phyloP scores from a whole-genome alignment of 2,329 filamentous ascomycete species.

The Cadophora luteo-olivacea region DNA sequence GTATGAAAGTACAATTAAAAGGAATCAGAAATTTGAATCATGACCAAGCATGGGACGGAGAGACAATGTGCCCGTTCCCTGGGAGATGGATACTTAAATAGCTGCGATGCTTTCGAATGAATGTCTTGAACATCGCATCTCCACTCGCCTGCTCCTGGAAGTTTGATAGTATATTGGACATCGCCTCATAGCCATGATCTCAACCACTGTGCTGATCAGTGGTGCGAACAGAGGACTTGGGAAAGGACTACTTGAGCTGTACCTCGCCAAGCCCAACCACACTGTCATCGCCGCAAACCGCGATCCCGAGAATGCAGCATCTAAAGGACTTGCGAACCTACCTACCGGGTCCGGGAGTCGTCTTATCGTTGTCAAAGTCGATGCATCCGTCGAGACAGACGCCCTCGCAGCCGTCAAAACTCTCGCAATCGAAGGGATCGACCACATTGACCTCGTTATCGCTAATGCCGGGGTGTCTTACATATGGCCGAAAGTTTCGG shows the following conservation, averaged over 20 bases:
- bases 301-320: neutral
- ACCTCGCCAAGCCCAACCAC: constrained; percentile 24
- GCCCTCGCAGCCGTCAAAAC: constrained; percentile 45
- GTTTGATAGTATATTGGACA: too few relatives aligned
- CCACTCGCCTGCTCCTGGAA: neutral
- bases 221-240: constrained; percentile 21
- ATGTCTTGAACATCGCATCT: neutral
- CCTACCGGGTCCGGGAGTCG: neutral
- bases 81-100: neutral
- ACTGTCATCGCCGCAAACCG: constrained; percentile 25
- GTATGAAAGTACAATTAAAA: neutral
- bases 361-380: constrained; percentile 50
- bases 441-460: constrained; percentile 55
- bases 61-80: neutral
- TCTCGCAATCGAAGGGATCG: constrained; percentile 47
- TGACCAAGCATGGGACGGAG: neutral
- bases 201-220: neutral
- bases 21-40: neutral
- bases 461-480: constrained; percentile 56
- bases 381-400: constrained; percentile 46
- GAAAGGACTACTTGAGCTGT: constrained; percentile 21
- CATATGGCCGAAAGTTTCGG: constrained; percentile 40
- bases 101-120: neutral
- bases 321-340: neutral
- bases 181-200: neutral